These are phyloP conservation scores for Penicillium dipodomyicola DNA, from an alignment of 495 filamentous ascomycete genomes.

Conservation along the genomic window DNA sequence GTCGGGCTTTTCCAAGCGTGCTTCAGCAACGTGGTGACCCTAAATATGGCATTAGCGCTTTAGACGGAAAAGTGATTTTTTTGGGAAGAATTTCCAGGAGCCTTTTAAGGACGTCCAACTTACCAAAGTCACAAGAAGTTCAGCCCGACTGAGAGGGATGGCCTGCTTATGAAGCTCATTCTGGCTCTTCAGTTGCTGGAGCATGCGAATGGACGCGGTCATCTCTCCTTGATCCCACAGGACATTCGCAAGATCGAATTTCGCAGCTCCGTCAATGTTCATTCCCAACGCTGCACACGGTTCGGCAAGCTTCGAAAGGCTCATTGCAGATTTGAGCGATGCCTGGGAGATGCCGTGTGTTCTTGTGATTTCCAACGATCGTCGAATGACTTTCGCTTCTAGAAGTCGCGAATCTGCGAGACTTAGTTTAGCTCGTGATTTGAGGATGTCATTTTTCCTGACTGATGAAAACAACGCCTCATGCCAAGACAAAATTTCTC, in stretches of 20 bases:
- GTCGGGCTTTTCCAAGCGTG: conserved; percentile 88
- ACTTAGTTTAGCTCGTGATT: conserved; percentile 52
- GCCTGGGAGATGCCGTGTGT: conserved; percentile 80
- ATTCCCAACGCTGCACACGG: conserved; percentile 65
- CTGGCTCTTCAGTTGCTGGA: conserved; percentile 66
- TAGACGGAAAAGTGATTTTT: background rate
- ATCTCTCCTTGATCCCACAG: conserved; percentile 95
- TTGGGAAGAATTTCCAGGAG: background rate
- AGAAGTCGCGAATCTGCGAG: conserved; percentile 62
- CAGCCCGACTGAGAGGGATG: conserved; percentile 69
- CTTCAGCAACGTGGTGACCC: conserved; percentile 85
- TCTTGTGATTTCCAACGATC: conserved; percentile 70
- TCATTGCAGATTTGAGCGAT: conserved; percentile 77
- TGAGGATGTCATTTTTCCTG: conserved; percentile 62
- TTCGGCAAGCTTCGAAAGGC: conserved; percentile 68
- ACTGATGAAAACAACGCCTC: conserved; percentile 81
- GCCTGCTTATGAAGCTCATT: conserved; percentile 66
- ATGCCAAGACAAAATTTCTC: conserved; percentile 75
- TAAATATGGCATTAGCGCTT: conserved; percentile 21
- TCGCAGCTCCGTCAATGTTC: conserved; percentile 69
- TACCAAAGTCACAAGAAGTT: conserved; percentile 82
- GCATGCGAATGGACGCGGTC: conserved; percentile 84
- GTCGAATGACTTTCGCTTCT: conserved; percentile 70
- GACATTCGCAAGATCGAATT: conserved; percentile 79
- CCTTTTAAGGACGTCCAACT: conserved; percentile 14